Evolutionary conservation across 129 eudicot species (phyloP), one percentile per base, ranked within the genome.

Genomic region (Cynara cardunculus): DNA sequence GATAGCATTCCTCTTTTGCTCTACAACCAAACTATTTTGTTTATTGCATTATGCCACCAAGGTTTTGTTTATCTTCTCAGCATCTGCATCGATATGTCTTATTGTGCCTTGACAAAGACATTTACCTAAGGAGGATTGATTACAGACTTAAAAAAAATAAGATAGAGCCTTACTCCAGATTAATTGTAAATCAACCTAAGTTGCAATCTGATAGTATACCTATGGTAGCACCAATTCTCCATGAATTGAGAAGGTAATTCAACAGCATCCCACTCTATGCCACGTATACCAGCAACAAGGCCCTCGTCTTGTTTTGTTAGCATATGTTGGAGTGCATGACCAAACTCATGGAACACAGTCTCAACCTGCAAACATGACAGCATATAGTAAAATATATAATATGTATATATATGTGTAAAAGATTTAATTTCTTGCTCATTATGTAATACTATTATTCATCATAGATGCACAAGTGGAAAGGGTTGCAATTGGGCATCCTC

Each of bases 151-250:
- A 61, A 19, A 61, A n/a, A 19, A n/a, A 19, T 22, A 61, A 8
- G 68, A 24, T 41, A 37, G 11, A 37, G 16, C 49, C 27, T 21
- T 8, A 22, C 31, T 13, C 37, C 27, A 76, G 8, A 31, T 12
- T 21, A 26, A n/a, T n/a, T 70, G 49, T 71, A 69, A 44, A 65
- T 64, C n/a, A 81, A 21, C 35, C 24, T 22, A 25, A 25, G 73
- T 64, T 25, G 12, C 53, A 44, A 66, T 66, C 75, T 41, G 39
- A 19, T 11, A 19, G 53, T 32, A 30, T 89, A 94, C 98, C 97
- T 89, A 71, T 95, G 99, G 87, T 95, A 95, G 85, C 99, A 95
- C 99, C 99, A 95, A 78, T 95, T 95, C 79, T 95, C 99, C 99
- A 95, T 95, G 77, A 95, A 95, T 18, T 95, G 99, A 53, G 99